Percentiles rank a stretch among this genome's conserved stretches.
Conservation (phyloP, 257 asterid genomes). For the Nicotiana sylvestris region DNA sequence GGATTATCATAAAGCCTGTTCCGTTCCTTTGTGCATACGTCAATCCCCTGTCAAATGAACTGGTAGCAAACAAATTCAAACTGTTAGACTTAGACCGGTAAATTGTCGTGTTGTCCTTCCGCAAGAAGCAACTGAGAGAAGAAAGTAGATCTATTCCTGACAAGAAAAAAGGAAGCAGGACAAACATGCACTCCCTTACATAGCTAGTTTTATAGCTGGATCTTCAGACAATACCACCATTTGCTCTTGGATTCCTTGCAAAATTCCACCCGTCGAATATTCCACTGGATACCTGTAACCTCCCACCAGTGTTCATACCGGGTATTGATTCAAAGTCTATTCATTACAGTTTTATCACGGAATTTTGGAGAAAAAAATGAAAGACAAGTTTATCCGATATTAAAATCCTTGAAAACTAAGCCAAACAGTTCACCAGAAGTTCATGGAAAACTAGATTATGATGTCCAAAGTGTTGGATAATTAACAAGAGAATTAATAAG, state of each 20-base stretch:
- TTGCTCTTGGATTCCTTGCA: conserved; percentile 68
- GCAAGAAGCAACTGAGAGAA: neutral
- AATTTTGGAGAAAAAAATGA: too few relatives aligned
- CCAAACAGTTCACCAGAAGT: too few relatives aligned
- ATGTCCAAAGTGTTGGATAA: too few relatives aligned
- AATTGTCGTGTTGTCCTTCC: conserved; percentile 9
- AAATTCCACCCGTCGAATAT: conserved; percentile 12
- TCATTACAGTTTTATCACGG: neutral
- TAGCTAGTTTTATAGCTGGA: conserved; percentile 72
- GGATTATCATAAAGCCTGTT: conserved; percentile 37
- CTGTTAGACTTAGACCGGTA: neutral
- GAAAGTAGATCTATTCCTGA: neutral
- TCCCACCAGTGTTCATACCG: too few relatives aligned
- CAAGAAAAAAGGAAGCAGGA: conserved; percentile 10
- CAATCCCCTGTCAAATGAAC: conserved; percentile 80
- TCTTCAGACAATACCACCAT: conserved; percentile 74
- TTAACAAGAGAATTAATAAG: too few relatives aligned
- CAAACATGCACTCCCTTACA: conserved; percentile 44
- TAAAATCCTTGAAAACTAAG: too few relatives aligned
- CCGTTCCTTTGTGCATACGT: conserved; percentile 60
- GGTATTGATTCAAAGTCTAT: neutral
- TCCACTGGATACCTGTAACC: too few relatives aligned
- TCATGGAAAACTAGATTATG: too few relatives aligned
- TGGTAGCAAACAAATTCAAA: conserved; percentile 23
- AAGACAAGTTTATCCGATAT: too few relatives aligned